These are phyloP conservation scores for Amniculicola lignicola DNA, from an alignment of 495 filamentous ascomycete genomes.

Conservation along the genomic window DNA sequence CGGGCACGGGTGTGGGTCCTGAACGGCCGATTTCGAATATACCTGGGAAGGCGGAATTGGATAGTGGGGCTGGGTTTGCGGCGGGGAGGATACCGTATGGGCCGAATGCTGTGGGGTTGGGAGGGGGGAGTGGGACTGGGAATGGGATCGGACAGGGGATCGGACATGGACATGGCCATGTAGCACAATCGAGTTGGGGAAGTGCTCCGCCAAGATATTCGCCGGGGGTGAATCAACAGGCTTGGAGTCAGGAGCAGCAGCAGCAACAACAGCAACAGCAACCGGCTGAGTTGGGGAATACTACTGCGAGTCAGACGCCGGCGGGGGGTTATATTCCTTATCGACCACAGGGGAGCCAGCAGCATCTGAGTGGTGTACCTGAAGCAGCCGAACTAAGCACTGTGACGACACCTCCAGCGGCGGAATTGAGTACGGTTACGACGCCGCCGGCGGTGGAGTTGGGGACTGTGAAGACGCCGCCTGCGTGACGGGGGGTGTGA, in stretches of 20 bases:
- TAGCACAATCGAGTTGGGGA: constrained; percentile 20
- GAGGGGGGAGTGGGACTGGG: constrained; percentile 14
- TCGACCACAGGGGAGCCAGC: constrained; percentile 8
- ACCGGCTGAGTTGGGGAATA: background rate
- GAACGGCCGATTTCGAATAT: constrained; percentile 19
- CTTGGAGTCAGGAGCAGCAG: background rate
- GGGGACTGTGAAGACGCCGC: constrained; percentile 9
- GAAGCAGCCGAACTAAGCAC: background rate
- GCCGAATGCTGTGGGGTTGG: constrained; percentile 20
- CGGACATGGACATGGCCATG: constrained; percentile 6
- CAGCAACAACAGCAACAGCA: background rate
- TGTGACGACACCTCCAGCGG: no score
- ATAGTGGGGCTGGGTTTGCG: constrained; percentile 3
- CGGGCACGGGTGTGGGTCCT: constrained; percentile 14
- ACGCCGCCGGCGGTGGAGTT: constrained; percentile 1
- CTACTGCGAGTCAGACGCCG: background rate
- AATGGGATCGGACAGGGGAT: background rate
- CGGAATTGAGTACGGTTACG: background rate
- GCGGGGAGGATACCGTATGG: constrained; percentile 2
- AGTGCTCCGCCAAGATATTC: constrained; percentile 22
- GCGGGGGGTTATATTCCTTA: constrained; percentile 24
- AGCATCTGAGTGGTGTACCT: background rate
- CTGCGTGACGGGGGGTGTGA: background rate
- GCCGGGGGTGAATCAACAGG: constrained; percentile 10
- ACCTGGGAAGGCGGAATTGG: constrained; percentile 19